Conservation (phyloP, 495 filamentous ascomycete genomes). For the Trichoderma reesei region DNA sequence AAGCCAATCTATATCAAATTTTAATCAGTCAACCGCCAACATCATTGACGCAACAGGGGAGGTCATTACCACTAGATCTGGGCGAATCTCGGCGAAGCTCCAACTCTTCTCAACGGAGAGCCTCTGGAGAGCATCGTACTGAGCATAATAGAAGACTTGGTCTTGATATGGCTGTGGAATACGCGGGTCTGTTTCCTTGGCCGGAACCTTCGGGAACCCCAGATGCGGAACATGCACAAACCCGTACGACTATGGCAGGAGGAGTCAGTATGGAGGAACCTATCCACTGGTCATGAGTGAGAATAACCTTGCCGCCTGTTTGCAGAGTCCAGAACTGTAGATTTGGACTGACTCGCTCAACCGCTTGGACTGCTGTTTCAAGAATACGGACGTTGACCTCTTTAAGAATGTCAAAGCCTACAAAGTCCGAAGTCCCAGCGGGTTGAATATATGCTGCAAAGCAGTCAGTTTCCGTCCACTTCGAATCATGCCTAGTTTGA, state of each 20-base stretch:
- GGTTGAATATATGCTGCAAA: constrained; percentile 15
- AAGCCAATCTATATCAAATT: constrained; percentile 25
- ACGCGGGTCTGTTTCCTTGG: constrained; percentile 30
- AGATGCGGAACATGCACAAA: constrained; percentile 24
- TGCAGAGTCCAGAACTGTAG: constrained; percentile 32
- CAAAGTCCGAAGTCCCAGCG: constrained; percentile 16
- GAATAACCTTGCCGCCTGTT: constrained; percentile 29
- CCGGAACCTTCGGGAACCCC: constrained; percentile 23
- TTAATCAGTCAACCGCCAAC: background rate
- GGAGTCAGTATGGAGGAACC: background rate
- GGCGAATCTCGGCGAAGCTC: constrained; percentile 36
- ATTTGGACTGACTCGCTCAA: constrained; percentile 24
- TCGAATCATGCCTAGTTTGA: background rate
- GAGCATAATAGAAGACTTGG: constrained; percentile 40
- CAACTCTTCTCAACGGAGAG: constrained; percentile 29
- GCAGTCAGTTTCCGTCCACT: background rate
- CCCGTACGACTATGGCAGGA: constrained; percentile 22
- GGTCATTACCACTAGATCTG: constrained; percentile 27
- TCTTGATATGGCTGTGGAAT: constrained; percentile 32
- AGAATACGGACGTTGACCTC: constrained; percentile 22
- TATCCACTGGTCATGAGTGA: background rate
- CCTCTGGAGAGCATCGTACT: constrained; percentile 30
- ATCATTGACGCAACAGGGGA: background rate
- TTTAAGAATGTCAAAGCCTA: constrained; percentile 19
- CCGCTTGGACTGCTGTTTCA: constrained; percentile 20